These are phyloP conservation scores for Selenicereus undatus DNA, from an alignment of 148 eudicot species.

Conservation along the genomic window DNA sequence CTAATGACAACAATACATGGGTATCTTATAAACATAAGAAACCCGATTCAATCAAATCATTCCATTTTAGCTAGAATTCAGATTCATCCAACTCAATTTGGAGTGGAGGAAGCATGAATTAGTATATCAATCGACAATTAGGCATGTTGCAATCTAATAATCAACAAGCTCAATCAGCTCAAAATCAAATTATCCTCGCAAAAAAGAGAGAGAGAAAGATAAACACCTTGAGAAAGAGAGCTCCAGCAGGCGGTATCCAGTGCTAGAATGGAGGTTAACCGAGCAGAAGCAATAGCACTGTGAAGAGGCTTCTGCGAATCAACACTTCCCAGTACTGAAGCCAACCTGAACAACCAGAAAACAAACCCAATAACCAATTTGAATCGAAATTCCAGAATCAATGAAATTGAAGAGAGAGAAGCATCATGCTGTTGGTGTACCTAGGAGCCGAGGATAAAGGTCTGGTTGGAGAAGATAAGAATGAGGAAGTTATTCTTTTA, in stretches of 20 bases:
- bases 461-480: constrained; percentile 32
- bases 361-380: background rate
- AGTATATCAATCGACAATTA: no score
- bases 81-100: background rate
- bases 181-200: background rate
- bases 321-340: constrained; percentile 33
- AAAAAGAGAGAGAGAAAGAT: background rate
- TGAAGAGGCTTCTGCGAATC: constrained; percentile 66
- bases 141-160: no score
- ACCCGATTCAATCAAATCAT: background rate
- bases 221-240: constrained; percentile 52
- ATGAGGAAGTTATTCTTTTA: constrained; percentile 18
- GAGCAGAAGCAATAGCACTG: constrained; percentile 58
- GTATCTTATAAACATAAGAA: no score
- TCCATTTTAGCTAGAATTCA: background rate
- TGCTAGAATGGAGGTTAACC: constrained; percentile 49
- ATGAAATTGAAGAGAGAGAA: background rate
- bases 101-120: no score
- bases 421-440: constrained; percentile 13
- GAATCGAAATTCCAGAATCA: background rate
- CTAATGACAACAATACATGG: background rate
- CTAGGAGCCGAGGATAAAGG: constrained; percentile 33
- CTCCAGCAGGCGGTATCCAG: constrained; percentile 60
- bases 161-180: background rate
- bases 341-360: constrained; percentile 31